Percentiles rank a stretch among this genome's conserved stretches.
Conservation (phyloP, 805 yeast species). For the Candida wancherniae region DNA sequence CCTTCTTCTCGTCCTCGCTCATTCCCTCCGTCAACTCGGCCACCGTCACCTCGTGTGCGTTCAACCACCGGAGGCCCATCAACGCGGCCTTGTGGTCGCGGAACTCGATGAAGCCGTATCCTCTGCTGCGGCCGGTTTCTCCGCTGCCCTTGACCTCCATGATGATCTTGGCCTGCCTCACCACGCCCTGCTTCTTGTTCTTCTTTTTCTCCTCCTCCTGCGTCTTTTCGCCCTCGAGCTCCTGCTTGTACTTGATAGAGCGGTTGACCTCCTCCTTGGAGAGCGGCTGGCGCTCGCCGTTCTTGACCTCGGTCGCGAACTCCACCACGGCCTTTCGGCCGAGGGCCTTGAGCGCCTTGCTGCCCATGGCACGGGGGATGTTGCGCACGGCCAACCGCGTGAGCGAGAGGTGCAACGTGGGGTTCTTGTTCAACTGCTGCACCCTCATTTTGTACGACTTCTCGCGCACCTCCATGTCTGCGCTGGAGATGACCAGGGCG, state of each 20-base stretch:
- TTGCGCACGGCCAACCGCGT: slow-evolving; percentile 94
- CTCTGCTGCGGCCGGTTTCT: slow-evolving; percentile 85
- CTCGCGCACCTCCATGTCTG: slow-evolving; percentile 84
- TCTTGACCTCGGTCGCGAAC: slow-evolving; percentile 85
- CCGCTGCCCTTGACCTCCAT: slow-evolving; percentile 90
- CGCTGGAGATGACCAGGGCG: slow-evolving; percentile 58
- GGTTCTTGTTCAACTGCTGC: slow-evolving; percentile 85
- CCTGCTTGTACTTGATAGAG: slow-evolving; percentile 64
- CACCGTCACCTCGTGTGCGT: slow-evolving; percentile 78
- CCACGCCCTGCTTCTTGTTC: slow-evolving; percentile 81
- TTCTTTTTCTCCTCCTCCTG: slow-evolving; percentile 48
- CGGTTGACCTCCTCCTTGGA: slow-evolving; percentile 84
- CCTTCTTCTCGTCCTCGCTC: slow-evolving; percentile 59
- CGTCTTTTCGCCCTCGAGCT: slow-evolving; percentile 23
- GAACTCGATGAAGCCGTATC: slow-evolving; percentile 92
- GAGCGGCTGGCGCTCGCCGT: slow-evolving; percentile 71
- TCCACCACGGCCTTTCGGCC: slow-evolving; percentile 93
- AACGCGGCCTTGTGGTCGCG: slow-evolving; percentile 89
- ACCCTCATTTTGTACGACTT: slow-evolving; percentile 82
- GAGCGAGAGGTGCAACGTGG: slow-evolving; percentile 85
- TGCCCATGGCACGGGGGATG: slow-evolving; percentile 87
- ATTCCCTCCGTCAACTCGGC: slow-evolving; percentile 71
- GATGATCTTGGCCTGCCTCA: slow-evolving; percentile 87
- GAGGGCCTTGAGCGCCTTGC: slow-evolving; percentile 80
- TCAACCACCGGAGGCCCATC: slow-evolving; percentile 96